Evolutionary conservation across 495 filamentous ascomycete genomes (phyloP), one percentile per base, ranked within the genome.

Genomic region (Penicillium crystallinum): DNA sequence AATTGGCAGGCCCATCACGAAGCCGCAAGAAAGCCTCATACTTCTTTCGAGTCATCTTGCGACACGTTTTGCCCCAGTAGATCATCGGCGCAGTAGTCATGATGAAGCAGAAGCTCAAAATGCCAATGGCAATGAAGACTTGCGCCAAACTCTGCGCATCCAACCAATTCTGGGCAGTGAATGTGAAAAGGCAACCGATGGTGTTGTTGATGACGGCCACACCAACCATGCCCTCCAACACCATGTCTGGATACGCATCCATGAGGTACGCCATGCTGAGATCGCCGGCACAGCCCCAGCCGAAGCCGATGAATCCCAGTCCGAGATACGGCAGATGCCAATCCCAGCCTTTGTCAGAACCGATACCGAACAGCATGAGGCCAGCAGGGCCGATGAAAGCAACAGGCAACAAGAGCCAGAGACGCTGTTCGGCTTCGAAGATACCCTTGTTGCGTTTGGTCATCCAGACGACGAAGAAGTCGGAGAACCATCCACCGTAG

Each of bases 171-270:
- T 49, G 25, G 10, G 58, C 61, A 2, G 52, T 54, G 46, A 70
- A 70, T 3, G 67, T 70, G 47, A 70, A 66, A 30, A 70, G 56
- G 39, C 65, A 68, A 14, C 63, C 66, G 17, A 70, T 59, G 12
- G 62, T 63, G 45, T 70, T 70, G 51, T 70, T 70, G 52, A 70
- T 68, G 21, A 70, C 63, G 11, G 63, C 57, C 1, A 70, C 64
- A 11, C 67, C 65, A 7, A 67, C 67, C 67, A 70, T 70, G 11
- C 67, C 67, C 46, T 70, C 66, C 2, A 70, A 42, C 9, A 70
- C 61, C 56, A 63, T 66, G 2, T 66, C 61, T 2, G 64, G 65
- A 33, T 70, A 70, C 1, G 62, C 59, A 37, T 70, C 67, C 61
- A 62, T 59, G 30, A 62, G 46, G 38, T 66, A 66, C 10, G 63